These are phyloP conservation scores for Diaporthe citriasiana DNA, from an alignment of 2,329 filamentous ascomycete species.

Conservation along the genomic window DNA sequence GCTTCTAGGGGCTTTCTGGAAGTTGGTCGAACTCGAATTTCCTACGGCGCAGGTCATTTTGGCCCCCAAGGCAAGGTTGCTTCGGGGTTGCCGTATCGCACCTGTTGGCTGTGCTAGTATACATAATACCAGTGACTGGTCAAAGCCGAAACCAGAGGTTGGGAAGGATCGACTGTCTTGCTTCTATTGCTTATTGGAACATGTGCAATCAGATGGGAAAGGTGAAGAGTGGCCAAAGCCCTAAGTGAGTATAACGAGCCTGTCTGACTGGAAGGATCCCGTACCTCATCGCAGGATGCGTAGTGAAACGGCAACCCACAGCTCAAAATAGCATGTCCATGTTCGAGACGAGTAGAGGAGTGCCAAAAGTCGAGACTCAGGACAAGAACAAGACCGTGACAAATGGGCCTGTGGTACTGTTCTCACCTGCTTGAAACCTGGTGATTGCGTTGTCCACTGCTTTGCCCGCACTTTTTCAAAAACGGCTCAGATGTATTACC, in stretches of 20 bases:
- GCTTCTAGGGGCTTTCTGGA: constrained; percentile 33
- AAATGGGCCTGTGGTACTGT: not conserved
- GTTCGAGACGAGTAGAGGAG: not conserved
- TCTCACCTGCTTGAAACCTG: not conserved
- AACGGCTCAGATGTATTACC: not conserved
- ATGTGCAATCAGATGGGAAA: constrained; percentile 7
- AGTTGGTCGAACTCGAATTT: constrained; percentile 7
- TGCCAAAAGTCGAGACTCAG: not conserved
- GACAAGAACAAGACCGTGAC: not conserved
- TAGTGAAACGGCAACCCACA: constrained; percentile 5
- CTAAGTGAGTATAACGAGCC: not conserved
- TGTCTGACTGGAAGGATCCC: not conserved
- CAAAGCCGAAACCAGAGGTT: not conserved
- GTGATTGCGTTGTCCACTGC: not conserved
- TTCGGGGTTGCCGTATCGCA: constrained; percentile 15
- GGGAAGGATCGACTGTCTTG: constrained; percentile 3
- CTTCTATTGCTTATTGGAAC: not conserved
- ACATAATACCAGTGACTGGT: not conserved
- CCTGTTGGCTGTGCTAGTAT: constrained; percentile 11
- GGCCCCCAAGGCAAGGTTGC: constrained; percentile 26
- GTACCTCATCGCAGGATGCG: not conserved
- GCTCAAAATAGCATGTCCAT: not conserved
- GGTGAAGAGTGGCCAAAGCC: not conserved
- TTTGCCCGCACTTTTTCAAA: not conserved
- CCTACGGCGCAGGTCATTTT: not conserved